Base-by-base conservation (phyloP, 1,284 basidiomycete species). In the Ganoderma sinense region DNA sequence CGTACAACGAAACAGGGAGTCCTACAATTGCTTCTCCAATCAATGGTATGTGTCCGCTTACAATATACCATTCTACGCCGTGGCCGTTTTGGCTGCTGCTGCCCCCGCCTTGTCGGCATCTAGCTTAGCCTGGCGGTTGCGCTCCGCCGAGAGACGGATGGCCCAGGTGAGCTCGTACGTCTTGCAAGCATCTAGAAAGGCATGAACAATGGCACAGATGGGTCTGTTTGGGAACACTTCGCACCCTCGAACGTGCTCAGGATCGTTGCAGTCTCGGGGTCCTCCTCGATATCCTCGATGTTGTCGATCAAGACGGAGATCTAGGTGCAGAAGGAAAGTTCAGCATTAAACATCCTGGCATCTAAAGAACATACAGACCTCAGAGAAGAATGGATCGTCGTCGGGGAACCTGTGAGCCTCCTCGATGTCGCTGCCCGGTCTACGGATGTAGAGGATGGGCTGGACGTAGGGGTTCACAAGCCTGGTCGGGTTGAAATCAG, bases 371-470 rank as follows among this genome's bases (percentile, higher is more conserved):
- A 56, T 10, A 55, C 64, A 26, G 33, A 78, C 83, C 82, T 97
- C 94, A 31, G 94, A 94, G 86, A 96, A 95, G 88, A 97, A 97
- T 16, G 95, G 94, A 79, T 97, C 95, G 77, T 97, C 96, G 72
- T 96, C 94, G 3, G 87, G 87, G 85, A 94, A 96, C 64, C 86
- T 83, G 79, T 91, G 85, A 59, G 86, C 86, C 78, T 95, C 92
- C 78, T 97, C 95, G 74, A 89, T 85, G 80, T 98, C 96, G 78
- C 93, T 93, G 73, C 93, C 94, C 1, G 95, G 94, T 78, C 88
- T 89, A 78, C 97, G 94, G 71, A 98, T 86, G 78, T 92, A 92
- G 43, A 98, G 89, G 8, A 93, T 86, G 4, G 97, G 97, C 76
- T 91, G 88, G 26, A 93, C 91, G 78, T 94, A 94, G 39, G 96